Evolutionary conservation across 441 rosid genomes (phyloP), one percentile per base, ranked within the genome.

Genomic region (Lepidium campestre): DNA sequence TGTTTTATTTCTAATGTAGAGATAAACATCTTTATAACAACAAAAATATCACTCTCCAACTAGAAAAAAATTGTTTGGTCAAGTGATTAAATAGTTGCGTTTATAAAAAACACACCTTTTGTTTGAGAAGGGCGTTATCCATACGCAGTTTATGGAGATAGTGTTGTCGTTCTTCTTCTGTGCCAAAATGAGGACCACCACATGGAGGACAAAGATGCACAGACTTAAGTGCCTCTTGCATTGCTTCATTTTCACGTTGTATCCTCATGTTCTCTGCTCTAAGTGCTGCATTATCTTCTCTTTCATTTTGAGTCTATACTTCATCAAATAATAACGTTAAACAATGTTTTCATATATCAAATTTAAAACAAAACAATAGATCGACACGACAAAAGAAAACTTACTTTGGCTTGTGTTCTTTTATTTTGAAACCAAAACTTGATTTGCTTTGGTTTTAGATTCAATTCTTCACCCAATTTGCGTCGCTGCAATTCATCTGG

Each of bases 351-450:
- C 42, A 6, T 14, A 22, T 10, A 1, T 8, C 0, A 4, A 32
- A 36, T 9, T 37, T 57, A 17, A 37, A 20, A 22, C n/a, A 19
- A 19, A 62, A 18, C 49, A 27, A 1, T 27, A 6, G 29, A 5
- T 31, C 63, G 3, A 18, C 9, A 12, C 2, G 10, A 23, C 14
- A n/a, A 14, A 18, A 29, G n/a, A 5, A 7, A 29, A 29, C 9
- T 41, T 15, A 88, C 97, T 86, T 85, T 86, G 13, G 60, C 50
- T 58, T 91, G 97, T 35, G 93, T 87, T 62, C 94, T 83, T 70
- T 80, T 91, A 78, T 89, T 89, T 50, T 89, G 96, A 72, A 91
- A 91, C 97, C 97, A 91, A 53, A 91, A 89, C 34, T 84, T 91
- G 72, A 91, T 63, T 70, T 89, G 96, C 48, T 73, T 81, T 6